phyloP scores from a whole-genome alignment of 2,329 filamentous ascomycete genomes.

The Dactylonectria macrodidyma region DNA sequence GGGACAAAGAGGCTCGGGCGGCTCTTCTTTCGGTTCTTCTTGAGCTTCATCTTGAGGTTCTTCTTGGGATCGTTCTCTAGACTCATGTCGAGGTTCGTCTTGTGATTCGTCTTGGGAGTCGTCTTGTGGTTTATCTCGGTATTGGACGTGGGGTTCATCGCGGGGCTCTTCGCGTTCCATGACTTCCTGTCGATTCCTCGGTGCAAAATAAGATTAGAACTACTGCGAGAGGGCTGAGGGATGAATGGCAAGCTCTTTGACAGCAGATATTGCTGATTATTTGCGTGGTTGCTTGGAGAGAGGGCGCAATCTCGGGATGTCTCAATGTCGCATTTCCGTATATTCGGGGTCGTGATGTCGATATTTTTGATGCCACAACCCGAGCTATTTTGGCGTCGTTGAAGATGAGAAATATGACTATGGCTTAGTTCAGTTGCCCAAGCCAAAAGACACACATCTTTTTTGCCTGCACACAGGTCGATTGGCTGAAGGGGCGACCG shows the following conservation, averaged over 20 bases:
- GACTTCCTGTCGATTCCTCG: not conserved
- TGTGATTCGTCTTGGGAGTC: no score
- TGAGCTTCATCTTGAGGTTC: not conserved
- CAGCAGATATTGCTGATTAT: not conserved
- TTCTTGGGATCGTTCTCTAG: no score
- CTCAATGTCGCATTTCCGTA: constrained; percentile 24
- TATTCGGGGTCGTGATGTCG: constrained; percentile 2
- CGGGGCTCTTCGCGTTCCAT: constrained; percentile 4
- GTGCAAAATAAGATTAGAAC: no score
- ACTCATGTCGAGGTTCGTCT: no score
- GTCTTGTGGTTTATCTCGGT: no score
- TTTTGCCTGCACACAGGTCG: constrained; percentile 4
- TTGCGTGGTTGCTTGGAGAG: not conserved
- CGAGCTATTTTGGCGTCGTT: constrained; percentile 17
- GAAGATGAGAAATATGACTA: constrained; percentile 6
- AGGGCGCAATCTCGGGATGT: not conserved
- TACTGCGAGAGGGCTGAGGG: not conserved
- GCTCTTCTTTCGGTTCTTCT: not conserved
- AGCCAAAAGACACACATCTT: constrained; percentile 2
- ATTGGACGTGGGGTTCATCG: no score
- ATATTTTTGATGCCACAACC: constrained; percentile 13
- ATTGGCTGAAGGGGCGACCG: not conserved
- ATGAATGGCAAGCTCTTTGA: not conserved
- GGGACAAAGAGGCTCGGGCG: not conserved
- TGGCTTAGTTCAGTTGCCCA: not conserved